Conservation (phyloP, 306 rosid genomes). For the Fragaria vesca region DNA sequence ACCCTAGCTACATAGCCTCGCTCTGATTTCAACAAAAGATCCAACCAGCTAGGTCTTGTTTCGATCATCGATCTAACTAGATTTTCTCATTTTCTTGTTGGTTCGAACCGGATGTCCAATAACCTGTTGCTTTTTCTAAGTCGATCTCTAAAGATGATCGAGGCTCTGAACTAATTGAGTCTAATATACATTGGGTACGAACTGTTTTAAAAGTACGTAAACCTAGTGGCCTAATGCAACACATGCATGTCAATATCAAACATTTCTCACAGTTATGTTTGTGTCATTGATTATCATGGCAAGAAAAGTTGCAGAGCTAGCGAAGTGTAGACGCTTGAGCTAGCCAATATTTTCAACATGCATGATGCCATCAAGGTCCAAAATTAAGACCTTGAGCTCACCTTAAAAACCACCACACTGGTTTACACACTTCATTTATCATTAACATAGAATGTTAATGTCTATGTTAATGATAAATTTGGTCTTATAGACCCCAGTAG, state of each 20-base stretch:
- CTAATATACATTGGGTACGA: too few relatives aligned
- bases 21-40: constrained; percentile 3
- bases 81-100: constrained; percentile 3
- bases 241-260: not conserved
- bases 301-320: too few relatives aligned
- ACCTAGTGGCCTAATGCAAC: not conserved
- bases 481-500: not conserved
- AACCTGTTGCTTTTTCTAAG: not conserved
- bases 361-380: too few relatives aligned
- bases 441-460: too few relatives aligned
- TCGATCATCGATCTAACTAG: not conserved
- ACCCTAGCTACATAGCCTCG: not conserved
- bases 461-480: too few relatives aligned
- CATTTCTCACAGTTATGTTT: not conserved
- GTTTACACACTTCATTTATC: too few relatives aligned
- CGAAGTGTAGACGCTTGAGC: too few relatives aligned
- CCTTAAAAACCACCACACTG: too few relatives aligned
- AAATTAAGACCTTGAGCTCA: too few relatives aligned
- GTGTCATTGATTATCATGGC: not conserved
- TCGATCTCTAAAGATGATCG: not conserved
- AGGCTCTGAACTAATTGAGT: not conserved
- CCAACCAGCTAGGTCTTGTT: not conserved
- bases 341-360: too few relatives aligned
- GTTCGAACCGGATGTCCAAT: not conserved
- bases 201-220: not conserved